These are phyloP conservation scores for Neurospora pannonica DNA, from an alignment of 495 filamentous ascomycete genomes.

Conservation along the genomic window DNA sequence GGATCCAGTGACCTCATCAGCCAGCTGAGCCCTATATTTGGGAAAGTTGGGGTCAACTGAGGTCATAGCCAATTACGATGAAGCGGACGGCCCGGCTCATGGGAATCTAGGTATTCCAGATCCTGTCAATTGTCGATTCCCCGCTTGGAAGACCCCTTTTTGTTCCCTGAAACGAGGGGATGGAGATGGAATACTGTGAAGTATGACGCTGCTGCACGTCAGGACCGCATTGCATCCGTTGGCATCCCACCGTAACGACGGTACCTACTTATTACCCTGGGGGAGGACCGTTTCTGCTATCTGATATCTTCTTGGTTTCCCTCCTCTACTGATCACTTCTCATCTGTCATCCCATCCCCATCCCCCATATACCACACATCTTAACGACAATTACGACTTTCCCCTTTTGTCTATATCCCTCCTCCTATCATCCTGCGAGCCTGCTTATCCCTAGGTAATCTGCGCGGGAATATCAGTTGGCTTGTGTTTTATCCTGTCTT, in stretches of 20 bases:
- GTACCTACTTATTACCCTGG: background rate
- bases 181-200: background rate
- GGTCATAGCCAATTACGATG: background rate
- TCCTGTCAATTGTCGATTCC: background rate
- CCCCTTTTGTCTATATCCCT: background rate
- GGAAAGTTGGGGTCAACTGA: background rate
- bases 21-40: background rate
- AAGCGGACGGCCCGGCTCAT: background rate
- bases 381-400: background rate
- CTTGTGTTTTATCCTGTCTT: background rate
- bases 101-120: background rate
- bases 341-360: background rate
- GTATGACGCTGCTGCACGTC: conserved; percentile 2
- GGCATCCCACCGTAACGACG: background rate
- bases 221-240: background rate
- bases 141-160: background rate
- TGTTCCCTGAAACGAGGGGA: background rate
- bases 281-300: background rate
- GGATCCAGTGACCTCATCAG: background rate
- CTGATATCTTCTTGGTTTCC: background rate
- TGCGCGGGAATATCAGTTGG: background rate
- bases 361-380: background rate
- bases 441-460: background rate
- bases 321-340: background rate
- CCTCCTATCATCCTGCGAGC: background rate